phyloP scores from a whole-genome alignment of 2,329 filamentous ascomycete genomes.

The Nemania sp. region DNA sequence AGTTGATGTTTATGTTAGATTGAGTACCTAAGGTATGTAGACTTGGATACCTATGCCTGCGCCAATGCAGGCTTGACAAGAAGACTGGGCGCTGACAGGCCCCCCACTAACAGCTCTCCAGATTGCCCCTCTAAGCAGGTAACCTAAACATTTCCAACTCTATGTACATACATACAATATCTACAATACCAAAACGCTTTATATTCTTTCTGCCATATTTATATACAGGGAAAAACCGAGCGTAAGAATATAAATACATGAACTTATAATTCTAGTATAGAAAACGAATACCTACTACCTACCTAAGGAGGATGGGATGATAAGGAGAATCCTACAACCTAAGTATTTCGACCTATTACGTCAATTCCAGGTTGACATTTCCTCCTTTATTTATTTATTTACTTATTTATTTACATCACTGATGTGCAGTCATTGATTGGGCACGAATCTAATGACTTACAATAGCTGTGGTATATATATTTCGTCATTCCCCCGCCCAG shows the following conservation, averaged over 20 bases:
- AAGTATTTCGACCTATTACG: too few relatives aligned
- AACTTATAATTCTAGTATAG: neutral
- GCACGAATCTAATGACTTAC: neutral
- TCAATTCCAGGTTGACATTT: neutral
- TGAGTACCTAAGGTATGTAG: too few relatives aligned
- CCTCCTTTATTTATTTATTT: neutral
- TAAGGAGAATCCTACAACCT: neutral
- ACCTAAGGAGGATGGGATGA: neutral
- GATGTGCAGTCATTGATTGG: neutral
- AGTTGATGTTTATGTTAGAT: neutral
- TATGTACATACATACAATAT: too few relatives aligned
- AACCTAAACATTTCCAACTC: too few relatives aligned
- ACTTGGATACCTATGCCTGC: too few relatives aligned
- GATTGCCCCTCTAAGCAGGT: too few relatives aligned
- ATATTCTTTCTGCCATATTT: neutral
- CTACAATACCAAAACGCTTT: neutral
- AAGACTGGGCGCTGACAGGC: too few relatives aligned
- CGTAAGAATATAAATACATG: neutral
- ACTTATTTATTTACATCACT: neutral
- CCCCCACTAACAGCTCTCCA: too few relatives aligned
- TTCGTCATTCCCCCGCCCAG: neutral
- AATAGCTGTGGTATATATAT: neutral
- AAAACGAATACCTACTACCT: neutral
- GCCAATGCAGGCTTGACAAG: too few relatives aligned
- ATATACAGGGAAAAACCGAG: neutral